Evolutionary conservation across 768 basidiomycete species (phyloP), one percentile per base, ranked within the genome.

Genomic region (Phylloporus sp.): DNA sequence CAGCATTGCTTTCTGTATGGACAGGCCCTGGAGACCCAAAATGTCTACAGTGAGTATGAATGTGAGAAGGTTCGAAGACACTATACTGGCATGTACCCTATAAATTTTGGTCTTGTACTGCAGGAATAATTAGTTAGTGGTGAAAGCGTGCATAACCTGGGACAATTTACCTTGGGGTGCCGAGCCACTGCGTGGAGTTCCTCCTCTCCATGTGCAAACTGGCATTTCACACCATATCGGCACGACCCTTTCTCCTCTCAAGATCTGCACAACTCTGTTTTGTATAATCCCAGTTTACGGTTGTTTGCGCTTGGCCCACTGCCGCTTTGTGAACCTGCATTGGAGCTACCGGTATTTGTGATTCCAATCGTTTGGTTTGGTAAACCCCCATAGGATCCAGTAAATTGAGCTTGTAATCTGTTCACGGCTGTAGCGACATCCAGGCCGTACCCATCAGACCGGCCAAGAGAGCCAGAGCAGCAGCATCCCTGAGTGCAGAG

Each of bases 201-300:
- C n/a, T n/a, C n/a, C n/a, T n/a, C n/a, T n/a, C n/a, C n/a, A n/a
- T 94, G 91, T 21, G 91, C 91, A 62, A 94, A 94, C 64, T 94
- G 91, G 61, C 91, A 94, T 68, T 93, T 93, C 40, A 80, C 66
- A 5, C 86, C 88, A 56, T 94, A 94, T 26, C 91, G 77, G 63
- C 90, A 92, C 13, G 79, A 69, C 3, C 88, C 88, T 62, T 92
- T 92, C 69, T 92, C 90, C 64, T 92, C 64, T 91, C n/a, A n/a
- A n/a, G n/a, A n/a, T n/a, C n/a, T n/a, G n/a, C n/a, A n/a, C n/a
- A n/a, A n/a, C n/a, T n/a, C 86, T 1, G 90, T 92, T 73, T 94
- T 94, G 74, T 94, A 94, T 39, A 94, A 62, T 15, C 87, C 89
- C 22, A 92, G 69, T 70, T 94, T 94, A 57, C 91, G 78, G 62